These are phyloP conservation scores for Silybum marianum DNA, from an alignment of 129 eudicot genomes.

Conservation along the genomic window DNA sequence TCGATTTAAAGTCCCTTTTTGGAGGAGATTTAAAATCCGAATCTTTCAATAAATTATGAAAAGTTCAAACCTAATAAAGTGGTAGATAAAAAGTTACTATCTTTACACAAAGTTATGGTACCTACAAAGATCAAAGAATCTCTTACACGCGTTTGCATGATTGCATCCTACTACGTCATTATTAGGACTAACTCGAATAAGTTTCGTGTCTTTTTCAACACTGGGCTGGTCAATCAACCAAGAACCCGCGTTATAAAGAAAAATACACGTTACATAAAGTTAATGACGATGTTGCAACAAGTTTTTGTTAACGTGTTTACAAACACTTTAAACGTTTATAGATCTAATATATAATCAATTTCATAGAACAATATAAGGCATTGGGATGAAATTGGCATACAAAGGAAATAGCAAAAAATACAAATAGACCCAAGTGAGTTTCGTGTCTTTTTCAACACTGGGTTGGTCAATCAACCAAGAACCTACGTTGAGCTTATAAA, in stretches of 20 bases:
- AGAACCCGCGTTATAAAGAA: neutral
- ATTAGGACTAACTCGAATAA: neutral
- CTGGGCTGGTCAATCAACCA: neutral
- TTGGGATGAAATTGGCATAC: neutral
- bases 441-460: neutral
- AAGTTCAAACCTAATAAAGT: slow-evolving; percentile 16
- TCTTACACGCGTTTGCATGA: neutral
- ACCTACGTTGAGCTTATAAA: neutral
- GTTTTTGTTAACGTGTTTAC: neutral
- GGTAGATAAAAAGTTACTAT: slow-evolving; percentile 1
- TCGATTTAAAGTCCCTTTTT: no score
- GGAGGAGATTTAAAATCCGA: neutral
- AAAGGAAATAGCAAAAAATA: neutral
- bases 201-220: neutral
- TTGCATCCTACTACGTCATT: neutral
- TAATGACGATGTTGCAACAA: neutral
- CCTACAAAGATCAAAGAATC: slow-evolving; percentile 17
- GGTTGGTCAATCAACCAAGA: neutral
- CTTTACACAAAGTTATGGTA: slow-evolving; percentile 1
- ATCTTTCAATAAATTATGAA: neutral
- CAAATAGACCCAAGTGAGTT: neutral
- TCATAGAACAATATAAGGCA: neutral
- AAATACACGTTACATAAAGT: neutral
- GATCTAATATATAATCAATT: neutral
- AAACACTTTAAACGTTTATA: neutral